Conservation (phyloP, 2,329 filamentous ascomycete species). For the Calonectria hongkongensis region DNA sequence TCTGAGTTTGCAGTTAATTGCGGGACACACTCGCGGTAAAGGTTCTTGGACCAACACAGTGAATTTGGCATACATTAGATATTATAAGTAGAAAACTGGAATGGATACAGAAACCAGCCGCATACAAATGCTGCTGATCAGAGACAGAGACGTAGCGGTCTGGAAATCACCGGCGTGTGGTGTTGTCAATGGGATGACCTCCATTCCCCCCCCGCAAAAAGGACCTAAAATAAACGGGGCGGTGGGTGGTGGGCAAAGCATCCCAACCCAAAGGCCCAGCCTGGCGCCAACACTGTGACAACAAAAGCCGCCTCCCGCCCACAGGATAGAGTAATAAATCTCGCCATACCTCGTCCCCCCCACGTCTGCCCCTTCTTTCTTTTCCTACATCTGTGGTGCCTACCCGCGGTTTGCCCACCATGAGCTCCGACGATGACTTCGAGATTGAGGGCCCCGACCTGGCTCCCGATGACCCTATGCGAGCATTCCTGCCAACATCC, state of each 20-base stretch:
- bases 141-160: conserved; percentile 16
- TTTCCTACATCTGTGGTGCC: conserved; percentile 40
- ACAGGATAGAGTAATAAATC: conserved; percentile 45
- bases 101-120: neutral
- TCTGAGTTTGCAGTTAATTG: conserved; percentile 21
- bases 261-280: conserved; percentile 45
- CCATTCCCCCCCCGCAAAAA: conserved; percentile 45
- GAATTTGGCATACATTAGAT: neutral
- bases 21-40: conserved; percentile 17
- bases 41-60: neutral
- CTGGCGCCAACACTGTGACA: conserved; percentile 44
- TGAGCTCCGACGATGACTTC: conserved; percentile 78
- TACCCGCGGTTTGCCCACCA: conserved; percentile 54
- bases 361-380: conserved; percentile 43
- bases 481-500: conserved; percentile 84
- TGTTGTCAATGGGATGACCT: conserved; percentile 46
- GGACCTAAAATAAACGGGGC: conserved; percentile 55
- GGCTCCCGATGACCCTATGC: conserved; percentile 80
- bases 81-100: conserved; percentile 4
- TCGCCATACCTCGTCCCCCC: conserved; percentile 45
- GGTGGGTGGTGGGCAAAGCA: conserved; percentile 51
- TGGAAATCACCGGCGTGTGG: conserved; percentile 33
- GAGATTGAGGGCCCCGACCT: conserved; percentile 73
- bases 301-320: conserved; percentile 48
- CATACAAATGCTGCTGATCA: conserved; percentile 3